These are phyloP conservation scores for Penicillium palitans DNA, from an alignment of 2,329 filamentous ascomycete species.

Conservation along the genomic window DNA sequence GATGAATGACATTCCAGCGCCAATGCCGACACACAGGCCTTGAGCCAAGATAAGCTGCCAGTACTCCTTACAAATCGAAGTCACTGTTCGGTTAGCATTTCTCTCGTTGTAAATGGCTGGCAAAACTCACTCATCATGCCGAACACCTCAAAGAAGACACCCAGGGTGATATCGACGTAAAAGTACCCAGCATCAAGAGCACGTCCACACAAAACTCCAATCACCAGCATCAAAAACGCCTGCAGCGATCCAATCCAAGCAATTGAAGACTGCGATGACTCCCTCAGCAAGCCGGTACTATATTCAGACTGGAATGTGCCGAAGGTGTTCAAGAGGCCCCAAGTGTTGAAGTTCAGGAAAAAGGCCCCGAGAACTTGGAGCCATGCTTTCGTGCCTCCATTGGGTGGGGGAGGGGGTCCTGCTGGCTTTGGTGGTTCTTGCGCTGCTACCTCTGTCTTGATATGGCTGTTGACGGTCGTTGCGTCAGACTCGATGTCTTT, in stretches of 20 bases:
- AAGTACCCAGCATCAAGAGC: slow-evolving; percentile 46
- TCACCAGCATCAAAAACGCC: slow-evolving; percentile 46
- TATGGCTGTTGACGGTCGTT: not conserved
- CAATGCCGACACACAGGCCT: slow-evolving; percentile 34
- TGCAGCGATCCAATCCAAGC: slow-evolving; percentile 48
- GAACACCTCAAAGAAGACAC: not conserved
- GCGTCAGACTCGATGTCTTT: not conserved
- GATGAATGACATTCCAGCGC: slow-evolving; percentile 45
- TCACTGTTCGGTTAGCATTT: not conserved
- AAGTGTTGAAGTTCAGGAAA: slow-evolving; percentile 33
- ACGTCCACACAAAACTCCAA: slow-evolving; percentile 43
- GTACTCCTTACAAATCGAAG: not conserved
- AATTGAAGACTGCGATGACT: slow-evolving; percentile 36
- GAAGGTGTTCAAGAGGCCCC: slow-evolving; percentile 37
- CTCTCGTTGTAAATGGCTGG: not conserved
- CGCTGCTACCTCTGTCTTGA: not conserved
- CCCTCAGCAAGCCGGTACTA: slow-evolving; percentile 25
- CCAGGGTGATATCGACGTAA: not conserved
- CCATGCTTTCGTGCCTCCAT: slow-evolving; percentile 31
- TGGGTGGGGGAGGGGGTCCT: slow-evolving; percentile 7
- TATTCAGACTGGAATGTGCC: slow-evolving; percentile 47
- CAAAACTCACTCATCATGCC: not conserved
- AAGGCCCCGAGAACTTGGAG: slow-evolving; percentile 31
- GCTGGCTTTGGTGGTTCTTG: not conserved
- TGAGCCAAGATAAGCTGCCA: not conserved